A percentile compares a stretch with the other conserved stretches of the same genome.
Evolutionary conservation across 306 rosid species (phyloP).

Genomic region (Prunus kanzakura): DNA sequence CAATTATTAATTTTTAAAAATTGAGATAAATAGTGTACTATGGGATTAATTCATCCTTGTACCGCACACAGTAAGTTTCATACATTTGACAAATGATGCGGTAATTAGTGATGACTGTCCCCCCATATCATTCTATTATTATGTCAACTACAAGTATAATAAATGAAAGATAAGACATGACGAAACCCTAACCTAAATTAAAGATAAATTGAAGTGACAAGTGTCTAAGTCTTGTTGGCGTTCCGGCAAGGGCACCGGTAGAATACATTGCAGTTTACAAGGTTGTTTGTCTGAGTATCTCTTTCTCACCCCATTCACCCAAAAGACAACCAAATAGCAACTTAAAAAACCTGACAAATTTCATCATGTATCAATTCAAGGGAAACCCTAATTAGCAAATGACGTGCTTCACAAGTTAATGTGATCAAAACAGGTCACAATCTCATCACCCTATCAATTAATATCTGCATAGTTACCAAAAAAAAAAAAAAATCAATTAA

Average conservation of each 20-base stretch:
- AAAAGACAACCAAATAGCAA: background rate
- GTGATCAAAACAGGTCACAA: slow-evolving; percentile 3
- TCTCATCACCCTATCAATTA: background rate
- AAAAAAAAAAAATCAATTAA: background rate
- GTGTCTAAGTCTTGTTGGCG: background rate
- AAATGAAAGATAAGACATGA: background rate
- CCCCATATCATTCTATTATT: no score
- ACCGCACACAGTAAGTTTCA: no score
- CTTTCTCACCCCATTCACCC: background rate
- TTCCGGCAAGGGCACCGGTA: background rate
- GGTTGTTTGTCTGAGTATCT: slow-evolving; percentile 5
- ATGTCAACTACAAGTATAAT: background rate
- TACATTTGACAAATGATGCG: no score
- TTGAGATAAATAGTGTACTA: no score
- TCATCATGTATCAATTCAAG: slow-evolving; percentile 2
- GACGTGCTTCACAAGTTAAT: slow-evolving; percentile 7
- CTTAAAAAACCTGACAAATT: slow-evolving; percentile 10
- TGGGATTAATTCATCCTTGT: no score
- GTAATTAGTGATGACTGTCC: no score
- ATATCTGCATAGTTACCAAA: background rate
- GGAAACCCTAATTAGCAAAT: background rate
- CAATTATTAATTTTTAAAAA: no score
- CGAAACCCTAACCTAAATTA: background rate
- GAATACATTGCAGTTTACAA: background rate
- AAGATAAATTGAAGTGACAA: background rate